Evolutionary conservation across 208 protist species (phyloP).

Genomic region (Herpetomonas samuelpessoai): DNA sequence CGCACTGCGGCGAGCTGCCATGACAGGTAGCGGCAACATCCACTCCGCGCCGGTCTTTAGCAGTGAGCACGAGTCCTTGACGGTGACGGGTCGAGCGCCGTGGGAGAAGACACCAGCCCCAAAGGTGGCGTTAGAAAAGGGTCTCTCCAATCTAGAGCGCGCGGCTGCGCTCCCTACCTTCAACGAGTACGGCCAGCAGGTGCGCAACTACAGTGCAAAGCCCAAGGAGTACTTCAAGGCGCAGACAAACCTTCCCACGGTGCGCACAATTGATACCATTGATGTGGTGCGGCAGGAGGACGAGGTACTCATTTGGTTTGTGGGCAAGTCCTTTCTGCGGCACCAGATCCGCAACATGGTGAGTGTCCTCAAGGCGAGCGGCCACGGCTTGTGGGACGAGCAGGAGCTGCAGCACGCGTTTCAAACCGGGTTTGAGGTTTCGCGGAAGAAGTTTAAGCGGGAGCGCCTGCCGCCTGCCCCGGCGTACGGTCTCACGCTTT

Average conservation of each 20-base stretch:
- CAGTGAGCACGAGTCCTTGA: conserved; percentile 50
- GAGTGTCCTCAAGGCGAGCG: conserved; percentile 69
- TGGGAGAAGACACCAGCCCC: conserved; percentile 39
- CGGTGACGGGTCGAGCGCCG: conserved; percentile 21
- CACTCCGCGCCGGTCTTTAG: conserved; percentile 6
- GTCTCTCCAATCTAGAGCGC: conserved; percentile 57
- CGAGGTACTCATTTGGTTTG: conserved; percentile 87
- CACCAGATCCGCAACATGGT: conserved; percentile 91
- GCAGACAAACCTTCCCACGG: conserved; percentile 71
- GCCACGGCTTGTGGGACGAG: conserved; percentile 81
- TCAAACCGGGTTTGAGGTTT: conserved; percentile 67
- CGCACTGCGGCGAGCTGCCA: conserved; percentile 63
- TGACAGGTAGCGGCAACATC: neutral
- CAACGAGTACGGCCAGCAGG: conserved; percentile 75
- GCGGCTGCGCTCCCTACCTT: conserved; percentile 81
- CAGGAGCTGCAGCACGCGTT: conserved; percentile 76
- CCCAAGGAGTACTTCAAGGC: conserved; percentile 61
- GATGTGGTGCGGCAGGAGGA: conserved; percentile 86
- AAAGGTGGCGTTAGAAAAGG: conserved; percentile 58
- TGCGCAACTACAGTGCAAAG: conserved; percentile 58
- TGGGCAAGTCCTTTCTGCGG: conserved; percentile 78
- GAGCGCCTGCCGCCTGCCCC: conserved; percentile 74
- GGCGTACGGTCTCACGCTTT: conserved; percentile 79
- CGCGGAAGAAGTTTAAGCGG: conserved; percentile 63
- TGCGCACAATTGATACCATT: conserved; percentile 79